Conservation (phyloP, 805 yeast species). For the Suhomyces sp. region DNA sequence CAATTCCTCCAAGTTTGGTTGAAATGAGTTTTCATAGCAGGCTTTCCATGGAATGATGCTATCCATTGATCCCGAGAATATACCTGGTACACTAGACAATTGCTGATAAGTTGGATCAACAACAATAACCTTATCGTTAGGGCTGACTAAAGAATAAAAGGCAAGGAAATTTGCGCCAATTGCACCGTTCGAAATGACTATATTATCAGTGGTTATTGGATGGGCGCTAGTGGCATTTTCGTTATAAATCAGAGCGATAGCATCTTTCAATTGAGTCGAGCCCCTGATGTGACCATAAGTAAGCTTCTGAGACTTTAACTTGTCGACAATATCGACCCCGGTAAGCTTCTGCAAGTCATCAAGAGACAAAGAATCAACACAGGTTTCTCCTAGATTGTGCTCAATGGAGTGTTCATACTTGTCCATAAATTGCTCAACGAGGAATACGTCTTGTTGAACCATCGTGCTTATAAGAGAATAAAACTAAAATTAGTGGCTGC, state of each 20-base stretch:
- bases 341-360: conserved; percentile 6
- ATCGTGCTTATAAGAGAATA: conserved; percentile 13
- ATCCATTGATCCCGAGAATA: conserved; percentile 38
- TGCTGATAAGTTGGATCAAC: conserved; percentile 53
- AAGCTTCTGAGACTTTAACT: conserved; percentile 20
- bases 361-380: conserved; percentile 45
- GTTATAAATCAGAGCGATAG: conserved; percentile 37
- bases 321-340: not conserved
- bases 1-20: conserved; percentile 36
- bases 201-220: conserved; percentile 28
- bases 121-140: conserved; percentile 47
- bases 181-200: conserved; percentile 53
- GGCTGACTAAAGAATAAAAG: conserved; percentile 42
- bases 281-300: conserved; percentile 50
- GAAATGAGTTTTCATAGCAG: conserved; percentile 29
- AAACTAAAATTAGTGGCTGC: not conserved
- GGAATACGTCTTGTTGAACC: conserved; percentile 47
- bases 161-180: conserved; percentile 53
- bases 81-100: conserved; percentile 44
- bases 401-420: conserved; percentile 38
- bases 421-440: conserved; percentile 56
- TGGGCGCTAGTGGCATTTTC: conserved; percentile 9
- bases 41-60: conserved; percentile 36
- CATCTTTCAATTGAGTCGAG: conserved; percentile 34
- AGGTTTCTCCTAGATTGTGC: conserved; percentile 51